Evolutionary conservation across 2,329 filamentous ascomycete genomes (phyloP).

Genomic region (Lasiodiplodia sp.): DNA sequence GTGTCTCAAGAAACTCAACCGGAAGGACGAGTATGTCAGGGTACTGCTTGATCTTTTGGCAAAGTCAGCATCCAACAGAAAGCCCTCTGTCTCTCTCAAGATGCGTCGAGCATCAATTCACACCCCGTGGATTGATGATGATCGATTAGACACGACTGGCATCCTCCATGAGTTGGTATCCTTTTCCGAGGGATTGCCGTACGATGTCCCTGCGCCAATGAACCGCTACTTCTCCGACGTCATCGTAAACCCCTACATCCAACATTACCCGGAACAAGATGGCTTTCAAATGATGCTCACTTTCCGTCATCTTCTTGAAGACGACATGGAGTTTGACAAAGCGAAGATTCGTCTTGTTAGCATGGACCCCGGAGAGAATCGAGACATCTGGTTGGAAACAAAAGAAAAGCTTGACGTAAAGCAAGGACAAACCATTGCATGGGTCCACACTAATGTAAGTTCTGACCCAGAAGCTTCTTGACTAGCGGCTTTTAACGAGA

Average conservation of each 20-base stretch:
- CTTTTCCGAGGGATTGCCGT: constrained; percentile 58
- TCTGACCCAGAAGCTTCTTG: constrained; percentile 35
- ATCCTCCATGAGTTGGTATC: constrained; percentile 54
- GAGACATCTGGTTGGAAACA: constrained; percentile 72
- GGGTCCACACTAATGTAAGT: constrained; percentile 56
- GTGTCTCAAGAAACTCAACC: constrained; percentile 79
- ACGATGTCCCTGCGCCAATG: constrained; percentile 73
- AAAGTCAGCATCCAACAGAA: constrained; percentile 62
- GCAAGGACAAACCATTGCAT: constrained; percentile 62
- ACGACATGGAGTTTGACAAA: constrained; percentile 71
- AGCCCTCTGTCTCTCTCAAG: constrained; percentile 33
- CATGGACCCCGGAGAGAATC: constrained; percentile 61
- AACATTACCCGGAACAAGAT: constrained; percentile 75
- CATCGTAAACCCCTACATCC: constrained; percentile 70
- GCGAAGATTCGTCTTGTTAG: constrained; percentile 70
- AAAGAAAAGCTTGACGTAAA: constrained; percentile 56
- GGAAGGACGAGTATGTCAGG: constrained; percentile 79
- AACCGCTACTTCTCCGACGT: constrained; percentile 76
- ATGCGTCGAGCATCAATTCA: constrained; percentile 32
- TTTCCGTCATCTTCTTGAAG: constrained; percentile 75
- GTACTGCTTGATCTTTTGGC: constrained; percentile 77
- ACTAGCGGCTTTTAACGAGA: constrained; percentile 39
- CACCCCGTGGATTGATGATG: constrained; percentile 47
- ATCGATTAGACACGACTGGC: constrained; percentile 46
- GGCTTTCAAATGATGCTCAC: constrained; percentile 75